These are phyloP conservation scores for Psilocybe subaeruginosa DNA, from an alignment of 768 basidiomycete genomes.

Conservation along the genomic window DNA sequence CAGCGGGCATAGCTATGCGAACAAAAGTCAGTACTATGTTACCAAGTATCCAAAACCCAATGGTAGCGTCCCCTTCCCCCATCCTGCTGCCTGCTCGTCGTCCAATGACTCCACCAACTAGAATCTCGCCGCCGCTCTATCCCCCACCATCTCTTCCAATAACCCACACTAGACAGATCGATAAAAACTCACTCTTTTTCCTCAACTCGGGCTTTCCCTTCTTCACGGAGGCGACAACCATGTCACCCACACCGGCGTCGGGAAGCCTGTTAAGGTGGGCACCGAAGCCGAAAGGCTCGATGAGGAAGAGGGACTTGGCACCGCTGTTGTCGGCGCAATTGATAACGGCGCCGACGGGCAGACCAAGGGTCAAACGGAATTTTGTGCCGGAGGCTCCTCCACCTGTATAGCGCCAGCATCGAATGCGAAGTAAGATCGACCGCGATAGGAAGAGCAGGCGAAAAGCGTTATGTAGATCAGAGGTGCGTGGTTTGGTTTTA, in stretches of 20 bases:
- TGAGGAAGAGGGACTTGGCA: constrained; percentile 93
- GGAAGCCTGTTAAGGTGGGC: constrained; percentile 97
- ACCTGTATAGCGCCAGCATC: constrained; percentile 29
- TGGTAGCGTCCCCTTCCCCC: neutral
- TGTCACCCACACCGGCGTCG: constrained; percentile 93
- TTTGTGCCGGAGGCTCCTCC: constrained; percentile 89
- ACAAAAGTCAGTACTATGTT: constrained; percentile 15
- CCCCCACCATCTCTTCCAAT: neutral
- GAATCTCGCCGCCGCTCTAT: neutral
- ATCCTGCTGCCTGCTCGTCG: neutral
- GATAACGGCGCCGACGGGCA: constrained; percentile 91
- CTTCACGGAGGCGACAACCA: constrained; percentile 97
- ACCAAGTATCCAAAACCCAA: neutral
- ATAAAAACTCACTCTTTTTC: constrained; percentile 87
- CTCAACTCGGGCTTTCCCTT: constrained; percentile 99
- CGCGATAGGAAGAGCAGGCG: neutral
- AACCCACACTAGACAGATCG: neutral
- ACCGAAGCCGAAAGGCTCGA: constrained; percentile 95
- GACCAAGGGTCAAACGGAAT: constrained; percentile 93
- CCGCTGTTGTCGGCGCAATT: constrained; percentile 99
- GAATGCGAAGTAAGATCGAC: neutral
- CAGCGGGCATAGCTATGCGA: constrained; percentile 87
- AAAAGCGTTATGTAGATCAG: neutral
- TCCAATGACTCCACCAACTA: neutral
- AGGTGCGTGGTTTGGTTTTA: neutral